These are phyloP conservation scores for Teunomyces kruisii DNA, from an alignment of 805 yeast genomes.

Conservation along the genomic window DNA sequence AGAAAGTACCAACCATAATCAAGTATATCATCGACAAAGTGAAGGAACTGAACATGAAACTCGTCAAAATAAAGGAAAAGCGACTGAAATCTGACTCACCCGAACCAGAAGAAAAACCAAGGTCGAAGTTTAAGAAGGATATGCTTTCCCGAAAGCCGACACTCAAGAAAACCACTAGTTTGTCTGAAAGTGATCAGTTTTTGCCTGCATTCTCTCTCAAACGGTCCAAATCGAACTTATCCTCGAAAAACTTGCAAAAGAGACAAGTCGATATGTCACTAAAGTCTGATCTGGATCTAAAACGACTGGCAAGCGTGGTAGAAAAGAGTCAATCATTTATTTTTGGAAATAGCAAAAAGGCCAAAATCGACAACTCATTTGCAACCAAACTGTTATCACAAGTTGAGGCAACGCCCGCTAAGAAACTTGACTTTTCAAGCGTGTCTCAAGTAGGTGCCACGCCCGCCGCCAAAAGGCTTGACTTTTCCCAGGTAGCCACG, in stretches of 20 bases:
- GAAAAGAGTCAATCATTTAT: slow-evolving; percentile 25
- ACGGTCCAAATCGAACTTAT: slow-evolving; percentile 40
- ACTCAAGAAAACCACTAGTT: slow-evolving; percentile 18
- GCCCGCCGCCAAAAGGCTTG: slow-evolving; percentile 20
- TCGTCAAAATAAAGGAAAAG: slow-evolving; percentile 11
- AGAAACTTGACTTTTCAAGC: neutral
- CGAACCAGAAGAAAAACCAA: slow-evolving; percentile 1
- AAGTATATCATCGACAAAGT: slow-evolving; percentile 46
- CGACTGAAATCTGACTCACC: slow-evolving; percentile 2
- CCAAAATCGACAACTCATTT: slow-evolving; percentile 8
- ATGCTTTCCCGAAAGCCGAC: slow-evolving; percentile 12
- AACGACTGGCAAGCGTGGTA: slow-evolving; percentile 1
- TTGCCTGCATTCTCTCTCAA: slow-evolving; percentile 36
- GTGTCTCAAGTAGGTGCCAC: slow-evolving; percentile 15
- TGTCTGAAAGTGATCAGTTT: slow-evolving; percentile 18
- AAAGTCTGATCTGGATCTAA: slow-evolving; percentile 3
- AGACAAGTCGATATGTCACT: slow-evolving; percentile 42
- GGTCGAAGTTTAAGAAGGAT: slow-evolving; percentile 14
- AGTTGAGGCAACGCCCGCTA: slow-evolving; percentile 14
- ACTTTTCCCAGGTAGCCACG: neutral
- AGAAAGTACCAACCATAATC: slow-evolving; percentile 47
- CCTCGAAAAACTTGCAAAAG: slow-evolving; percentile 36
- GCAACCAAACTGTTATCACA: slow-evolving; percentile 13
- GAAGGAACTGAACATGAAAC: slow-evolving; percentile 46
- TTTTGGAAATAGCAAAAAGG: slow-evolving; percentile 26